Conservation (phyloP, 495 filamentous ascomycete genomes). For the Ramalina peruviana region DNA sequence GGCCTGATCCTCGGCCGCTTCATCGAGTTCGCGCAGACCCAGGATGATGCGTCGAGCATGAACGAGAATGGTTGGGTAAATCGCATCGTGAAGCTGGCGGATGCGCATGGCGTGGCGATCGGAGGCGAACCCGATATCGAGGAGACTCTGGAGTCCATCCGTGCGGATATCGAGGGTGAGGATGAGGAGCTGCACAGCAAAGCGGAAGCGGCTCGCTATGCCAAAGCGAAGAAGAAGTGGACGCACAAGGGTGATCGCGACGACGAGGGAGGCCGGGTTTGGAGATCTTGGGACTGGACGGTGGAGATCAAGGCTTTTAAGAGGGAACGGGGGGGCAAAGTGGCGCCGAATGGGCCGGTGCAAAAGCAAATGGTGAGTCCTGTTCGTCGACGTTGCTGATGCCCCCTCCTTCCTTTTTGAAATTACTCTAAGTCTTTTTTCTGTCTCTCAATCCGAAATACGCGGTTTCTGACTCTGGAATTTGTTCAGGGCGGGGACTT, state of each 20-base stretch:
- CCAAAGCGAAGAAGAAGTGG: neutral
- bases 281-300: neutral
- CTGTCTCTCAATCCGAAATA: too few relatives aligned
- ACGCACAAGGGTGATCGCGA: neutral
- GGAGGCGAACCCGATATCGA: neutral
- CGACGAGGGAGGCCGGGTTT: neutral
- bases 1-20: conserved; percentile 18
- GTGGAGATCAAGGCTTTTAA: neutral
- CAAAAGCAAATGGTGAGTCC: neutral
- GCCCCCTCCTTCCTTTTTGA: too few relatives aligned
- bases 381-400: too few relatives aligned
- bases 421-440: too few relatives aligned
- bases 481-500: neutral
- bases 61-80: conserved; percentile 4
- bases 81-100: neutral
- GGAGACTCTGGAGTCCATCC: neutral
- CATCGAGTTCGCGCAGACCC: conserved; percentile 8
- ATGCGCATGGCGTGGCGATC: neutral
- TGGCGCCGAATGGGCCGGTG: neutral
- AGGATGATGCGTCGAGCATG: neutral
- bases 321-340: neutral
- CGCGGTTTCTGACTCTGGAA: too few relatives aligned
- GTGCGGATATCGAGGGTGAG: neutral
- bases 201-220: neutral
- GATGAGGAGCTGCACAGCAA: neutral